Percentiles rank a stretch among this genome's conserved stretches.
phyloP scores from a whole-genome alignment of 306 rosid genomes.

The Quercus glauca region DNA sequence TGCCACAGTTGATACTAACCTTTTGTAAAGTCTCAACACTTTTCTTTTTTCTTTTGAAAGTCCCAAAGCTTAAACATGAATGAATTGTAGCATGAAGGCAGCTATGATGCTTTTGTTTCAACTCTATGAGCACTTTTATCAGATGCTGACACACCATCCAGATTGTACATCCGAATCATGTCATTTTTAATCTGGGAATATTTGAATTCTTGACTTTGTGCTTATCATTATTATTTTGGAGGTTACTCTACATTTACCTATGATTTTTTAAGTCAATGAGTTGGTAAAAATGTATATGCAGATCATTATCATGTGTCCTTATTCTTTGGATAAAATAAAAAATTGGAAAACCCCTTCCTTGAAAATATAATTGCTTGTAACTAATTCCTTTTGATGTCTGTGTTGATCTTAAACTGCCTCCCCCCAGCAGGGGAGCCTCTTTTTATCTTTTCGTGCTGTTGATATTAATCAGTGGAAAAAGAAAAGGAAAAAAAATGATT shows the following conservation, averaged over 20 bases:
- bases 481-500: neutral
- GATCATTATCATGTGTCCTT: too few species aligned
- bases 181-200: neutral
- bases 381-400: neutral
- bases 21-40: constrained; percentile 6
- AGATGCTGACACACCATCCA: neutral
- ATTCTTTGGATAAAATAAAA: too few species aligned
- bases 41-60: too few species aligned
- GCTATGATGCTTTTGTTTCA: constrained; percentile 6
- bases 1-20: neutral
- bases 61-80: neutral
- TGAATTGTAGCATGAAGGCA: neutral
- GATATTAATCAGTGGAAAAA: too few species aligned
- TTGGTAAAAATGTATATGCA: neutral
- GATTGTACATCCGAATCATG: neutral
- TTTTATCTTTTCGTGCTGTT: neutral
- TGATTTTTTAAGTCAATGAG: neutral
- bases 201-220: constrained; percentile 4
- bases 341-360: too few species aligned
- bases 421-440: too few species aligned
- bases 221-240: neutral
- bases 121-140: neutral
- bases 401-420: constrained; percentile 9
- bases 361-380: too few species aligned
- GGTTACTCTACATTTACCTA: neutral